Evolutionary conservation across 176 grass and related monocot species (phyloP).

Genomic region (Microstegium vimineum): DNA sequence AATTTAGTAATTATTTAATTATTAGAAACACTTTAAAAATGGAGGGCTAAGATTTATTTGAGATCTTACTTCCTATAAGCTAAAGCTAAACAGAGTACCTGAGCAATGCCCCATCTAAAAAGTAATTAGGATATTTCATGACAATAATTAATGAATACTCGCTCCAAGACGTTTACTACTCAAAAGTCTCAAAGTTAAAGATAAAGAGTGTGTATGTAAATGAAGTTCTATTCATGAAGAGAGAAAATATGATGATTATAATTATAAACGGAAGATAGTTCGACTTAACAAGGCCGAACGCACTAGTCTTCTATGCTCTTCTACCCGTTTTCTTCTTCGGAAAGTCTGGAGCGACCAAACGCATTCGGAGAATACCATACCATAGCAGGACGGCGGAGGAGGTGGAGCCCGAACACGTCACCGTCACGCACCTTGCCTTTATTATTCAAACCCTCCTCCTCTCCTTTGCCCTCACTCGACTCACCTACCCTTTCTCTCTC

Average conservation of each 20-base stretch:
- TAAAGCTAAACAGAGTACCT: no score
- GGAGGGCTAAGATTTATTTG: no score
- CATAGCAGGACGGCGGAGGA: neutral
- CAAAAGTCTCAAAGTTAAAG: no score
- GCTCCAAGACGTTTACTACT: no score
- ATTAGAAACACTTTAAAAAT: no score
- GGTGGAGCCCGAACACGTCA: conserved; percentile 41
- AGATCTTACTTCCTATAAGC: no score
- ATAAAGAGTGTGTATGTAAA: no score
- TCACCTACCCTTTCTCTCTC: conserved; percentile 30
- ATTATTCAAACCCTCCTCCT: conserved; percentile 33
- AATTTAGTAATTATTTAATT: no score
- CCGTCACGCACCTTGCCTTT: conserved; percentile 25
- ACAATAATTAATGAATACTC: neutral
- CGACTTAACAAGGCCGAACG: neutral
- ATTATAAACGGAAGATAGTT: neutral
- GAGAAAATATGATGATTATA: neutral
- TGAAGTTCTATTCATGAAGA: neutral
- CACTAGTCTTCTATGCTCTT: neutral
- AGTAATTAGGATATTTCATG: neutral
- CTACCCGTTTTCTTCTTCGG: neutral
- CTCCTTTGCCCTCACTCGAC: neutral
- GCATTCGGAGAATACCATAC: no score
- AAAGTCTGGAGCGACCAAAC: conserved; percentile 5
- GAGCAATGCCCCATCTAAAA: no score